Evolutionary conservation across 78 protist genomes (phyloP).

Genomic region (Dictyostelium capitatum): DNA sequence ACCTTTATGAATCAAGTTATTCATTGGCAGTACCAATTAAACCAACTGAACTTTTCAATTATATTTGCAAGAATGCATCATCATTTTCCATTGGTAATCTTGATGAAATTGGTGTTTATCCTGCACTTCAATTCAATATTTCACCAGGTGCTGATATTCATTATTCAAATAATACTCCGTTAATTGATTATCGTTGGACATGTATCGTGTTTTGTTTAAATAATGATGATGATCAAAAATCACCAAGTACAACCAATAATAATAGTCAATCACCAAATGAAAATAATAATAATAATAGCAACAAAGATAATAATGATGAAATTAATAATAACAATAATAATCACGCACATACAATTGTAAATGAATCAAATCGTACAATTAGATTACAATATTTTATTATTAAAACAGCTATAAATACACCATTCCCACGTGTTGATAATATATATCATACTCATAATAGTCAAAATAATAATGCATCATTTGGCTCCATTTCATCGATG

Average conservation of each 20-base stretch:
- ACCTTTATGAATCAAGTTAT: constrained; percentile 30
- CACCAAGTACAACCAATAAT: not conserved
- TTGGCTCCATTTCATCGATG: not conserved
- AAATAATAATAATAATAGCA: not conserved
- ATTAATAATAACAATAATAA: not conserved
- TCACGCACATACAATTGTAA: not conserved
- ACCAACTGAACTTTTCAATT: constrained; percentile 28
- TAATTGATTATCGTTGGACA: constrained; percentile 39
- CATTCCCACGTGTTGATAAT: constrained; percentile 73
- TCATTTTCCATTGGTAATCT: constrained; percentile 26
- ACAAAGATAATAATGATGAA: not conserved
- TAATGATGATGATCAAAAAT: not conserved
- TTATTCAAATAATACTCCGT: not conserved
- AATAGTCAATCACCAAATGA: not conserved
- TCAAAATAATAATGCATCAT: not conserved
- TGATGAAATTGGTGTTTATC: constrained; percentile 32
- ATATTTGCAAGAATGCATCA: constrained; percentile 22
- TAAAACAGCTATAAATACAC: constrained; percentile 38
- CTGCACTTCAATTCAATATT: constrained; percentile 40
- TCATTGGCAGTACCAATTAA: constrained; percentile 21
- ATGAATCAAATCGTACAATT: constrained; percentile 43
- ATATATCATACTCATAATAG: constrained; percentile 15
- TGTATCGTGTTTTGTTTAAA: constrained; percentile 70
- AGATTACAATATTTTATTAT: constrained; percentile 63
- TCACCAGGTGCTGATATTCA: not conserved